Percentiles rank a stretch among this genome's conserved stretches.
Conservation (phyloP, 352 stramenopile genomes). For the Phytopythium oedochilum region DNA sequence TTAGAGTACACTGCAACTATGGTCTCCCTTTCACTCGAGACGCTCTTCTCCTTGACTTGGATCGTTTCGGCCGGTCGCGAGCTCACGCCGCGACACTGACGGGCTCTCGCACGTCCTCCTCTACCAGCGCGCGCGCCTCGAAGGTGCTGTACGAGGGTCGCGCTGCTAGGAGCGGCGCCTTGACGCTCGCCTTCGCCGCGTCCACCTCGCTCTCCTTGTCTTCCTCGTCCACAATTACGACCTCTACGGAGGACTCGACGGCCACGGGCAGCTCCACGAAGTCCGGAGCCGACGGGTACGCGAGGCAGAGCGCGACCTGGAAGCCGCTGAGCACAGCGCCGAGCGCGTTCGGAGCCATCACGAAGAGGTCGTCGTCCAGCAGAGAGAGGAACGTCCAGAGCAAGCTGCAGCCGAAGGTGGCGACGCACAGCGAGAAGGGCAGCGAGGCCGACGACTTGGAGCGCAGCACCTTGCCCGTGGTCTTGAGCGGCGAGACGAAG, state of each 20-base stretch:
- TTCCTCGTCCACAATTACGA: neutral
- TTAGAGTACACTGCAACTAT: too few species aligned
- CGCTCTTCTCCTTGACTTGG: too few species aligned
- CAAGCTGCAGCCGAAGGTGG: conserved; percentile 12
- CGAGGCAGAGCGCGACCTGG: conserved; percentile 29
- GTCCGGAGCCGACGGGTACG: conserved; percentile 13
- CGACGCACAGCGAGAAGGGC: conserved; percentile 22
- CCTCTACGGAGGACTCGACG: neutral
- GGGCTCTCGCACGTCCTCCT: neutral
- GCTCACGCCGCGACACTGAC: conserved; percentile 2
- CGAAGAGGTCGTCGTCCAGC: conserved; percentile 20
- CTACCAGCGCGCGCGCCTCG: neutral
- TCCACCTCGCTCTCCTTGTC: neutral
- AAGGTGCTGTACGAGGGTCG: conserved; percentile 3
- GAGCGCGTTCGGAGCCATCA: conserved; percentile 23
- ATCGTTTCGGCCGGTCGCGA: too few species aligned
- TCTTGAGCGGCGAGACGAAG: conserved; percentile 25
- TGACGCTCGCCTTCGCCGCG: neutral
- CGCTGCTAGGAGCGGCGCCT: neutral
- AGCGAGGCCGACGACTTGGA: conserved; percentile 21
- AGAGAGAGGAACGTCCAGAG: conserved; percentile 19
- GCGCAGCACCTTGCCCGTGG: conserved; percentile 18
- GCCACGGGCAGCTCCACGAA: neutral
- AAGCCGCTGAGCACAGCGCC: conserved; percentile 18
- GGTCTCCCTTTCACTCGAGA: too few species aligned